These are phyloP conservation scores for Mycena amicta DNA, from an alignment of 768 basidiomycete genomes.

Conservation along the genomic window DNA sequence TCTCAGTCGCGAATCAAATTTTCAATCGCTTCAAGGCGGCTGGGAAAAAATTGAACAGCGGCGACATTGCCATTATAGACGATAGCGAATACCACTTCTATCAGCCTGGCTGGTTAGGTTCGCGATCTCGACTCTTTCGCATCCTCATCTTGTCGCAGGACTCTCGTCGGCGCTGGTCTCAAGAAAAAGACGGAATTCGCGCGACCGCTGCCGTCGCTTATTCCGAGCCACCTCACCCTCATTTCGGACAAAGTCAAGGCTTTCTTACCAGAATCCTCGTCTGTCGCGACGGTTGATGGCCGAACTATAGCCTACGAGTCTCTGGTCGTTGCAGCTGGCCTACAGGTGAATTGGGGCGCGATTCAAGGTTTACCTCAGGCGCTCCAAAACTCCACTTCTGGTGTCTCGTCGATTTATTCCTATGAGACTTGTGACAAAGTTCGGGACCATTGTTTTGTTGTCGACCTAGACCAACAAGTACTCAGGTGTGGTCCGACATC, in stretches of 20 bases:
- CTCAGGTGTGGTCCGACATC: conserved; percentile 66
- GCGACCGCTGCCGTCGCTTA: conserved; percentile 64
- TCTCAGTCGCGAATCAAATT: conserved; percentile 86
- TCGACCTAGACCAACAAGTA: background rate
- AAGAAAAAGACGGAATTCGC: conserved; percentile 68
- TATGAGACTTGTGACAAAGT: conserved; percentile 88
- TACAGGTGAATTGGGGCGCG: conserved; percentile 82
- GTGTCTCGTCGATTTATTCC: conserved; percentile 92
- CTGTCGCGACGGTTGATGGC: conserved; percentile 72
- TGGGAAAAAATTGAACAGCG: conserved; percentile 64
- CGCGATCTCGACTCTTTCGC: background rate
- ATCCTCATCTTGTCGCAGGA: conserved; percentile 52
- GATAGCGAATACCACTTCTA: conserved; percentile 83
- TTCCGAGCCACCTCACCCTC: conserved; percentile 74
- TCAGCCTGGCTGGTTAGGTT: conserved; percentile 49
- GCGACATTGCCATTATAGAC: conserved; percentile 88
- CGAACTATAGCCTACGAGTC: conserved; percentile 77
- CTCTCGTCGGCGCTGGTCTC: conserved; percentile 90
- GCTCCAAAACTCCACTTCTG: conserved; percentile 72
- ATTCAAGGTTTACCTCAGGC: conserved; percentile 77
- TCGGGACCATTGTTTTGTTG: background rate
- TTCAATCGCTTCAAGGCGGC: conserved; percentile 75
- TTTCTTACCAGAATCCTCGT: conserved; percentile 77
- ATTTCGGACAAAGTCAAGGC: conserved; percentile 69
- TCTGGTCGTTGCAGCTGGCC: conserved; percentile 85